A percentile compares a stretch with the other conserved stretches of the same genome.
These are phyloP conservation scores for Phytophthora constricta DNA, from an alignment of 352 stramenopile species.

Conservation along the genomic window DNA sequence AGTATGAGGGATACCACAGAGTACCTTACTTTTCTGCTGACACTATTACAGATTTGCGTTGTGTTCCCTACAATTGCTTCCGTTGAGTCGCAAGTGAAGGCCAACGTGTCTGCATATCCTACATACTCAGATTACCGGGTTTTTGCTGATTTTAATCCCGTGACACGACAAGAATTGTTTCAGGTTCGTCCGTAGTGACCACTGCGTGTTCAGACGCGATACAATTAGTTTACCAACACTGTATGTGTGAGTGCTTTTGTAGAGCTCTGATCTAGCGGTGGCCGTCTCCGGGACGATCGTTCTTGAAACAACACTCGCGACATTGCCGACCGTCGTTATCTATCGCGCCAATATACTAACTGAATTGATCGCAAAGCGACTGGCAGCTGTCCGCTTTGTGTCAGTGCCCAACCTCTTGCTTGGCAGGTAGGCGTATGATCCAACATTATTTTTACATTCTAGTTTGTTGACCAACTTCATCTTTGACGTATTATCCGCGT, in stretches of 20 bases:
- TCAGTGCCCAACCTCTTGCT: slow-evolving; percentile 78
- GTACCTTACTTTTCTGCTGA: slow-evolving; percentile 5
- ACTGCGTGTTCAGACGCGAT: no score
- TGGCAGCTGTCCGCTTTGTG: slow-evolving; percentile 75
- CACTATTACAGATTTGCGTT: slow-evolving; percentile 51
- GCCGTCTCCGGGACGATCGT: slow-evolving; percentile 80
- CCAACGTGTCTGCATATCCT: slow-evolving; percentile 11
- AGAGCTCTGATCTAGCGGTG: slow-evolving; percentile 58
- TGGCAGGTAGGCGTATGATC: slow-evolving; percentile 40
- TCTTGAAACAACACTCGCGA: slow-evolving; percentile 62
- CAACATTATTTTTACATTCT: not conserved
- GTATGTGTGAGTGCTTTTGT: no score
- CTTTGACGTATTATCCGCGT: not conserved
- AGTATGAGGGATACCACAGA: not conserved
- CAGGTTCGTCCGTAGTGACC: slow-evolving; percentile 29
- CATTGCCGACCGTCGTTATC: slow-evolving; percentile 68
- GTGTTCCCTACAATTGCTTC: slow-evolving; percentile 65
- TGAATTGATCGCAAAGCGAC: slow-evolving; percentile 51
- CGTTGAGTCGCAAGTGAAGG: slow-evolving; percentile 36
- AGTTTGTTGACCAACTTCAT: not conserved
- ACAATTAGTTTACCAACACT: no score
- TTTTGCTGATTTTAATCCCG: slow-evolving; percentile 31
- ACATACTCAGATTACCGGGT: slow-evolving; percentile 17
- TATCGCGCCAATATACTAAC: slow-evolving; percentile 76
- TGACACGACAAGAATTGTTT: slow-evolving; percentile 35